Evolutionary conservation across 2,329 filamentous ascomycete species (phyloP).

Genomic region (Plectosphaerella cucumerina): DNA sequence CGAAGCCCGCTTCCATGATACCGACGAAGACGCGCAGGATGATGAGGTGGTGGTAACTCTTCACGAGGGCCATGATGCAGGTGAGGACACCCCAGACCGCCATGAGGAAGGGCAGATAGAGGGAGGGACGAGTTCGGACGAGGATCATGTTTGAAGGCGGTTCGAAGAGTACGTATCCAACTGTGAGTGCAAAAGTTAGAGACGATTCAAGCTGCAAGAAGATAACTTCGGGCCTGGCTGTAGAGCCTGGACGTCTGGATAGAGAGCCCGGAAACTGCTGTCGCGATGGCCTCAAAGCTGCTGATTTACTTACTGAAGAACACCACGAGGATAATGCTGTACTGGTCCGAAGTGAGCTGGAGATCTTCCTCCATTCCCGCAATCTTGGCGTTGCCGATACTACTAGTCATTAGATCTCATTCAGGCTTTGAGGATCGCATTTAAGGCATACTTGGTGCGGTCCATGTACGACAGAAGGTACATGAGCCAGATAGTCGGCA

Average conservation of each 20-base stretch:
- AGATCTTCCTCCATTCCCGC: slow-evolving; percentile 36
- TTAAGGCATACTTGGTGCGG: slow-evolving; percentile 29
- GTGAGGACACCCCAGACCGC: slow-evolving; percentile 20
- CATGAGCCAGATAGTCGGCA: slow-evolving; percentile 47
- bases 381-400: slow-evolving; percentile 52
- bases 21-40: slow-evolving; percentile 17
- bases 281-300: no score
- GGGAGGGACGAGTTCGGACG: slow-evolving; percentile 35
- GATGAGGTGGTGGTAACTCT: slow-evolving; percentile 13
- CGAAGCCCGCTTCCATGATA: slow-evolving; percentile 10
- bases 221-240: neutral
- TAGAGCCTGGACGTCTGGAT: no score
- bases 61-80: slow-evolving; percentile 13
- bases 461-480: slow-evolving; percentile 58
- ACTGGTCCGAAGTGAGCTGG: slow-evolving; percentile 53
- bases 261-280: no score
- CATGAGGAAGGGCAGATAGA: slow-evolving; percentile 27
- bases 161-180: slow-evolving; percentile 24
- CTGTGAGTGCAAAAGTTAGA: neutral
- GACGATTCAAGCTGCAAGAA: neutral
- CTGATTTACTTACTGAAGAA: slow-evolving; percentile 47
- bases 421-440: no score
- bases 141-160: slow-evolving; percentile 43
- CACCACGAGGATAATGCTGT: slow-evolving; percentile 55
- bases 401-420: no score